Base-by-base conservation (phyloP, 768 basidiomycete genomes). In the Gyrodon lividus region DNA sequence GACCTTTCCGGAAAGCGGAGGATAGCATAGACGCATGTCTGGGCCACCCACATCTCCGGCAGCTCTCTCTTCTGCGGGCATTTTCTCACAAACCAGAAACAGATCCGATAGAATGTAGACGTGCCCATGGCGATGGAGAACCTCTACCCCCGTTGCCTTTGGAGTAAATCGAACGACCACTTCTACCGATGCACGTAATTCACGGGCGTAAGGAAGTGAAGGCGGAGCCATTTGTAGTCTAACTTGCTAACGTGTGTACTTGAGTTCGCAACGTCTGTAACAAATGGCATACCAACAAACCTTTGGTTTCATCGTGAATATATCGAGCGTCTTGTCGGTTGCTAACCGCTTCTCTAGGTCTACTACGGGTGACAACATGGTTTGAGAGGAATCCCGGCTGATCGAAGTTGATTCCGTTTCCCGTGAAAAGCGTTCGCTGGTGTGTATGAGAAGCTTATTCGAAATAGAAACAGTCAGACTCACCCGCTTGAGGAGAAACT, bases 241-340 rank as follows among this genome's bases (percentile, higher is more conserved):
- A 51, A 96, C 92, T 71, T 82, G 80, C 95, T 97, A 37, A 50
- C 26, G 58, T 33, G 23, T 34, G n/a, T 40, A 35, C 37, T 38
- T 57, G 37, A 54, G 47, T 39, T 34, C 23, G 19, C 28, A 46
- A 33, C n/a, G 5, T 20, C n/a, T 48, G 43, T 17, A 39, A 52
- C 39, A 28, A 19, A n/a, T 50, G 33, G 13, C 5, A 50, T 40
- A 8, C 13, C 22, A 43, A 58, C 56, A 55, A 56, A 92, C 96
- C 82, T 92, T 94, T 1, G 88, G 88, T 56, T 82, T 80, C 93
- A 99, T 96, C 1, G 92, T 91, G 68, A 99, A 99, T 40, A 99
- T 85, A 67, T 99, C 97, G 24, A 98, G 72, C 7, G 91, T 91
- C 17, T 80, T 76, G 26, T 87, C 81, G 1, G 91, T 86, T 24